Evolutionary conservation across 148 eudicot species (phyloP).

Genomic region (Persicaria tinctoria): DNA sequence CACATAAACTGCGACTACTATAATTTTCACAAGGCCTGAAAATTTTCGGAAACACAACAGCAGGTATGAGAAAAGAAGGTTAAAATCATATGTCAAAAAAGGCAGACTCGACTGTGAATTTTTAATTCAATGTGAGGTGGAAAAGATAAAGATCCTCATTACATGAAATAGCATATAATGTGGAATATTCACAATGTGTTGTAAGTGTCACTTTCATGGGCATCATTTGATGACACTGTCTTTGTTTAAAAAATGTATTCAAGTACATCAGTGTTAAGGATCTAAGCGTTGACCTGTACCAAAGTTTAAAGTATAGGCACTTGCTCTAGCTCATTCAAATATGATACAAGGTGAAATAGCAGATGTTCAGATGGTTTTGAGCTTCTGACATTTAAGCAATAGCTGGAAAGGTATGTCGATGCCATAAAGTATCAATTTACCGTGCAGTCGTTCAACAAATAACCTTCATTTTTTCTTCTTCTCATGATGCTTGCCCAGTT

Average conservation of each 20-base stretch:
- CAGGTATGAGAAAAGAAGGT: not conserved
- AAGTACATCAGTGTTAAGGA: not conserved
- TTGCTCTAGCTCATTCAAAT: not conserved
- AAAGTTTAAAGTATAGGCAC: not conserved
- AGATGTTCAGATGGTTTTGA: not conserved
- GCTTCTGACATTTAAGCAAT: not conserved
- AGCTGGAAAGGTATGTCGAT: not conserved
- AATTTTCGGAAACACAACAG: not conserved
- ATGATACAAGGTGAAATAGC: not conserved
- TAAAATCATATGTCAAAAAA: not conserved
- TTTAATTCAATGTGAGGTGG: constrained; percentile 3
- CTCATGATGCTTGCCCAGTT: constrained; percentile 41
- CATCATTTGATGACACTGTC: not conserved
- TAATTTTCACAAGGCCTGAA: not conserved
- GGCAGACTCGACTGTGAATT: not conserved
- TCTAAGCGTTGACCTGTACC: not conserved
- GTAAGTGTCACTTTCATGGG: constrained; percentile 6
- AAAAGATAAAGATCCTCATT: not conserved
- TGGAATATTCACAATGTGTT: constrained; percentile 6
- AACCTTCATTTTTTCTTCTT: constrained; percentile 44
- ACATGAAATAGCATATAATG: not conserved
- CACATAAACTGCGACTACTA: not conserved
- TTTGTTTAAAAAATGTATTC: not conserved
- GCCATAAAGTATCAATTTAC: not conserved
- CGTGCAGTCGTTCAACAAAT: not conserved